Evolutionary conservation across 2,329 filamentous ascomycete genomes (phyloP), one percentile per base, ranked within the genome.

Genomic region (Microdochium paspali): DNA sequence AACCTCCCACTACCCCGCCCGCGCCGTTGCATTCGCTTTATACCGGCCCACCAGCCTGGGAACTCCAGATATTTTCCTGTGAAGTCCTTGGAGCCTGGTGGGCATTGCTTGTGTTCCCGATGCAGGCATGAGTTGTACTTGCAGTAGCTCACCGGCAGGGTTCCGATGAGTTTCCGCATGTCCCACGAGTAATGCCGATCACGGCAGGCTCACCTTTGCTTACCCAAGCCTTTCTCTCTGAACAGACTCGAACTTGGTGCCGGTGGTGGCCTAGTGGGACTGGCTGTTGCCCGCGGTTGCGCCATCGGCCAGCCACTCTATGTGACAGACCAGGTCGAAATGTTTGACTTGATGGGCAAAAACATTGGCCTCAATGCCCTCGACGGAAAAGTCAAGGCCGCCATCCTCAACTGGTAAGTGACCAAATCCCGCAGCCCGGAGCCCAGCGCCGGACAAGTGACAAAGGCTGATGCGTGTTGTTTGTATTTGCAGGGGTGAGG

Each of bases 231-330:
- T 45, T 39, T 7, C n/a, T n/a, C n/a, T 20, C 46, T 47, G 46
- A 49, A 51, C 59, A 95, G 89, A 69, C 72, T 97, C 58, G 93
- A 97, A 68, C 76, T 98, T 39, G 93, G 93, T 48, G 89, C 91
- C 50, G 93, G 93, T 49, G 89, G 90, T 48, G 93, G 93, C 20
- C 77, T 97, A 45, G 89, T 95, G 45, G 90, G 81, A 45, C 69
- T 85, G 50, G 79, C 75, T 12, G 72, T 83, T 26, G 79, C 79
- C 25, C 66, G 72, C 26, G 78, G 74, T 44, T 81, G 75, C 64
- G 62, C 70, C 46, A 65, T 81, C 46, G 70, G 73, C 30, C 55
- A 64, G 39, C 72, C 76, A n/a, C 65, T 96, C 50, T 77, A 84
- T 59, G 80, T 97, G 60, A 96, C 91, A 3, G 93, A 98, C 68